Percentiles rank a stretch among this genome's conserved stretches.
These are phyloP conservation scores for Pseudogymnoascus sp. DNA, from an alignment of 2,329 filamentous ascomycete genomes.

Conservation along the genomic window DNA sequence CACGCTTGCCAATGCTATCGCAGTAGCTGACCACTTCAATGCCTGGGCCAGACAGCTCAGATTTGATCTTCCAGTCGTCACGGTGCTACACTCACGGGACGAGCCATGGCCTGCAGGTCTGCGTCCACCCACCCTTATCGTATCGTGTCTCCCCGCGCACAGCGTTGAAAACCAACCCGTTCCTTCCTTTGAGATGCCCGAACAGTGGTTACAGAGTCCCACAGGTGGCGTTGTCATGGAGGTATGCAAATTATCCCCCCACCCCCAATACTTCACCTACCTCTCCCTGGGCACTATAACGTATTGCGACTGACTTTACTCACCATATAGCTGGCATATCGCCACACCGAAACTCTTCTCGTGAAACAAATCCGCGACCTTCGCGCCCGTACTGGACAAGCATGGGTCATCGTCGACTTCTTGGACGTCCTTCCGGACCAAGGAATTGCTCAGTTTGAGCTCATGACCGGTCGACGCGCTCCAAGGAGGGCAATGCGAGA, in stretches of 20 bases:
- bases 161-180: conserved; percentile 52
- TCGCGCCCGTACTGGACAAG: conserved; percentile 35
- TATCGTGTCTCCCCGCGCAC: conserved; percentile 65
- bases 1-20: conserved; percentile 53
- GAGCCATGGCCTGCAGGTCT: conserved; percentile 55
- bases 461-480: conserved; percentile 63
- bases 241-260: conserved; percentile 28
- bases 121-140: conserved; percentile 58
- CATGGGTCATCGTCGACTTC: conserved; percentile 64
- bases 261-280: background rate
- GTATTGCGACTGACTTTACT: background rate
- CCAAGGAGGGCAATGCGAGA: conserved; percentile 60
- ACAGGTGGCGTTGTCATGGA: conserved; percentile 68
- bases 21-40: conserved; percentile 60
- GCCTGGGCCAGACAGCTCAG: conserved; percentile 27
- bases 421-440: conserved; percentile 67
- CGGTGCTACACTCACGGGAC: conserved; percentile 47
- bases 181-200: conserved; percentile 58
- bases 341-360: conserved; percentile 59
- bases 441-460: conserved; percentile 68
- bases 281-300: background rate
- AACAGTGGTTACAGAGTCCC: conserved; percentile 57
- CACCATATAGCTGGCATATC: conserved; percentile 43
- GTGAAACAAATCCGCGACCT: conserved; percentile 53
- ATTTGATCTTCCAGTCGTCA: conserved; percentile 24